Conservation (phyloP, 192 early-diverging fungal genomes). For the Coemansia asiatica region DNA sequence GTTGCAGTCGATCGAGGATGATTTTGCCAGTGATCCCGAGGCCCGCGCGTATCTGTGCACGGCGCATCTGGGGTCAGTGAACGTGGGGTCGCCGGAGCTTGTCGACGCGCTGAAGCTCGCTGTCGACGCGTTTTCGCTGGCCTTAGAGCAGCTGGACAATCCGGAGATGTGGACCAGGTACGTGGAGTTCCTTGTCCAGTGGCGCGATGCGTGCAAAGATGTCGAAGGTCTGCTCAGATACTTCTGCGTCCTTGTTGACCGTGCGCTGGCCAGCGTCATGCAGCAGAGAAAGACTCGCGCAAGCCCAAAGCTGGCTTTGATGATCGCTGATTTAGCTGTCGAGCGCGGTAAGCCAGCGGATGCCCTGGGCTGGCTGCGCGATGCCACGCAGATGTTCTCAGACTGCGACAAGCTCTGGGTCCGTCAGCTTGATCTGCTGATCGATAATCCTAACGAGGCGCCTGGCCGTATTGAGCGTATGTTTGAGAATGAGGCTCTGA, state of each 20-base stretch:
- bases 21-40: conserved; percentile 32
- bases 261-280: conserved; percentile 58
- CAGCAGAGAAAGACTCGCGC: conserved; percentile 47
- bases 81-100: conserved; percentile 61
- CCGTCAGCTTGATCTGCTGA: conserved; percentile 15
- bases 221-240: conserved; percentile 21
- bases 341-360: background rate
- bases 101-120: conserved; percentile 47
- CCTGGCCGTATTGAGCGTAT: conserved; percentile 46
- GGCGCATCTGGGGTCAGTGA: conserved; percentile 55
- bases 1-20: conserved; percentile 27
- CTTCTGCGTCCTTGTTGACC: conserved; percentile 55
- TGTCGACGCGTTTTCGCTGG: conserved; percentile 58
- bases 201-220: conserved; percentile 21
- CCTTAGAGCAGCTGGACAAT: conserved; percentile 42
- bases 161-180: conserved; percentile 65
- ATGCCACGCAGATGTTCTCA: conserved; percentile 30
- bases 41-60: conserved; percentile 61
- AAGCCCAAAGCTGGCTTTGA: conserved; percentile 38
- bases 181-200: conserved; percentile 60
- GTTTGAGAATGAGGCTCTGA: conserved; percentile 44
- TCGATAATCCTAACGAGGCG: background rate
- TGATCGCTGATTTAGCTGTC: background rate
- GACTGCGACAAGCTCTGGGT: conserved; percentile 30
- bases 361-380: conserved; percentile 19